Evolutionary conservation across 1,139 yeast species (phyloP).

Genomic region (Geotrichum restrictum): DNA sequence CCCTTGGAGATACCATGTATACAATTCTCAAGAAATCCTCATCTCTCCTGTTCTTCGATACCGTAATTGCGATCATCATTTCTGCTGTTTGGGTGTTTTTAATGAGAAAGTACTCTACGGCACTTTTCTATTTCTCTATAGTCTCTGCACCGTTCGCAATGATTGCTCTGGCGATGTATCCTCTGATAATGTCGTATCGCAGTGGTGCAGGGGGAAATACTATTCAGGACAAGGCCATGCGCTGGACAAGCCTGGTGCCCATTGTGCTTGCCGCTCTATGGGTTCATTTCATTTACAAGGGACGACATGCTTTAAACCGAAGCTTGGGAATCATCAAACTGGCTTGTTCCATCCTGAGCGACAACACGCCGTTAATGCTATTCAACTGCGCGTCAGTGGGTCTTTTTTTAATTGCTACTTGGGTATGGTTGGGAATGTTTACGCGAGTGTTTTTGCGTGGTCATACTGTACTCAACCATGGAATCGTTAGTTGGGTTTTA

Average conservation of each 20-base stretch:
- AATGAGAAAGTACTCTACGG: slow-evolving; percentile 34
- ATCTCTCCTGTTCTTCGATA: slow-evolving; percentile 32
- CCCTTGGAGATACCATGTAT: slow-evolving; percentile 39
- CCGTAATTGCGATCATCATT: slow-evolving; percentile 31
- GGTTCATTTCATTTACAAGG: slow-evolving; percentile 36
- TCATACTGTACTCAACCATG: slow-evolving; percentile 28
- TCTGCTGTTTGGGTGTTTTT: slow-evolving; percentile 37
- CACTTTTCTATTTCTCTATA: slow-evolving; percentile 37
- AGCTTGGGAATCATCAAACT: slow-evolving; percentile 40
- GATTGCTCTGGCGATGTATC: slow-evolving; percentile 32
- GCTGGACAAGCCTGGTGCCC: slow-evolving; percentile 39
- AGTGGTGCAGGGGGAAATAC: slow-evolving; percentile 37
- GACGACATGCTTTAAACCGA: slow-evolving; percentile 36
- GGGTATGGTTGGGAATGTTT: slow-evolving; percentile 40
- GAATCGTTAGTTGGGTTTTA: slow-evolving; percentile 34
- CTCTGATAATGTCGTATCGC: slow-evolving; percentile 39
- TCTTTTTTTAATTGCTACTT: slow-evolving; percentile 34
- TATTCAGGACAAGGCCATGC: slow-evolving; percentile 39
- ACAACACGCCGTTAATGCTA: slow-evolving; percentile 34
- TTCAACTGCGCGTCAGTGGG: slow-evolving; percentile 35
- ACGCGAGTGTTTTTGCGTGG: slow-evolving; percentile 41
- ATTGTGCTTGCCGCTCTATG: slow-evolving; percentile 36
- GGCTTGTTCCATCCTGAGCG: slow-evolving; percentile 38
- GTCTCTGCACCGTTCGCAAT: slow-evolving; percentile 38
- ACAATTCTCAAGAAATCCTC: slow-evolving; percentile 34